Percentiles rank a stretch among this genome's conserved stretches.
These are phyloP conservation scores for Naganishia albida DNA, from an alignment of 1,284 basidiomycete species.

Conservation along the genomic window DNA sequence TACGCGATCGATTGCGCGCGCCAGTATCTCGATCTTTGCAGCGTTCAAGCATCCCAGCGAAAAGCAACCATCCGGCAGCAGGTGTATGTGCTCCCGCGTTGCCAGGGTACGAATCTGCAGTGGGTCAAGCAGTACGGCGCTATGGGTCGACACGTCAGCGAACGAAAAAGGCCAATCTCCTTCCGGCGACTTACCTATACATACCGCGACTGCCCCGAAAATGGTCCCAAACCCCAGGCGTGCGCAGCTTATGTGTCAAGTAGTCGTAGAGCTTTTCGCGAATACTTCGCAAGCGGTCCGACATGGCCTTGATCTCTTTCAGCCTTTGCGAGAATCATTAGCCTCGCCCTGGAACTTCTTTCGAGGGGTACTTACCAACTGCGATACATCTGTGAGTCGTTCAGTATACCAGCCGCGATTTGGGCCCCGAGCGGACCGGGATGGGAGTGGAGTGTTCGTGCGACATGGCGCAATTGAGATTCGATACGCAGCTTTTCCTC, in stretches of 20 bases:
- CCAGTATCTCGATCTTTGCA: slow-evolving; percentile 48
- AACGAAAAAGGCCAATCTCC: no score
- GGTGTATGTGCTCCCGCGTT: slow-evolving; percentile 46
- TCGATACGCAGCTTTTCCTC: slow-evolving; percentile 47
- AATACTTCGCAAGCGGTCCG: slow-evolving; percentile 86
- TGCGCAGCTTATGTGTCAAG: slow-evolving; percentile 75
- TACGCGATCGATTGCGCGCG: slow-evolving; percentile 47
- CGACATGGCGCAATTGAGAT: slow-evolving; percentile 47
- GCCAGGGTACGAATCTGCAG: slow-evolving; percentile 45
- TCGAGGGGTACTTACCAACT: slow-evolving; percentile 64
- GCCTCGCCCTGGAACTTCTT: neutral
- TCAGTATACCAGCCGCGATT: slow-evolving; percentile 49
- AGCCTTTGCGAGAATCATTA: slow-evolving; percentile 72
- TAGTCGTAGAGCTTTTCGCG: slow-evolving; percentile 75
- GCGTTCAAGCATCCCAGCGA: slow-evolving; percentile 51
- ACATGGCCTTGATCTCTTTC: slow-evolving; percentile 86
- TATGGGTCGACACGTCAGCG: slow-evolving; percentile 22
- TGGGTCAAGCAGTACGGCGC: slow-evolving; percentile 45
- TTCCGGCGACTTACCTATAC: slow-evolving; percentile 47
- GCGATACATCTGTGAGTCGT: slow-evolving; percentile 49
- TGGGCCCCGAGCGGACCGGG: slow-evolving; percentile 51
- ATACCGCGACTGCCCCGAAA: slow-evolving; percentile 62
- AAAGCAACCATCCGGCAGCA: slow-evolving; percentile 50
- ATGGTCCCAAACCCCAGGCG: slow-evolving; percentile 90
- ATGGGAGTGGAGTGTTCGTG: slow-evolving; percentile 47